Evolutionary conservation across 2,329 filamentous ascomycete genomes (phyloP).

Genomic region (Fusarium sp.): DNA sequence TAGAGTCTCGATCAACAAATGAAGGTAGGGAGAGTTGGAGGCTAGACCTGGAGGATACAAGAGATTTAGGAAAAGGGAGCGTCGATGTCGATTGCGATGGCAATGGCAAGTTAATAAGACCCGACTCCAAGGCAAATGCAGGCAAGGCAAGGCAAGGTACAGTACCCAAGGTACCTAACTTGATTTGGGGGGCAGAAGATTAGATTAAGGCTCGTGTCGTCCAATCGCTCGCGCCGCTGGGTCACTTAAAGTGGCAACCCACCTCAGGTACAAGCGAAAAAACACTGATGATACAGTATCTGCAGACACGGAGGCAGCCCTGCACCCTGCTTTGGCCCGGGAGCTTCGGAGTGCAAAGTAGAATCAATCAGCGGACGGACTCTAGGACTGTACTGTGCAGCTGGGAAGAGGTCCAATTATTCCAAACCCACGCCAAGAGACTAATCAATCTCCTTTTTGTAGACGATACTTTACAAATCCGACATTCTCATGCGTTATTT

Average conservation of each 20-base stretch:
- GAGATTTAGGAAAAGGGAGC: conserved; percentile 34
- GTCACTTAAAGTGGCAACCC: conserved; percentile 27
- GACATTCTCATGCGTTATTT: background rate
- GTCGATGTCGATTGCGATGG: conserved; percentile 23
- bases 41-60: conserved; percentile 18
- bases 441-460: conserved; percentile 21
- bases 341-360: conserved; percentile 27
- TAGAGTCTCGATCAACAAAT: conserved; percentile 20
- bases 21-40: conserved; percentile 21
- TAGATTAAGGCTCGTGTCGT: conserved; percentile 35
- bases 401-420: conserved; percentile 9
- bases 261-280: conserved; percentile 27
- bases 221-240: conserved; percentile 33
- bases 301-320: conserved; percentile 18
- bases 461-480: background rate
- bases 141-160: background rate
- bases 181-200: conserved; percentile 29
- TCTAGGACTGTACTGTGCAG: conserved; percentile 7
- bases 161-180: background rate
- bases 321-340: conserved; percentile 10
- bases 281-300: conserved; percentile 21
- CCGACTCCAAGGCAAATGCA: background rate
- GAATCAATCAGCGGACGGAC: conserved; percentile 5
- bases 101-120: conserved; percentile 35
- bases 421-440: background rate